A percentile compares a stretch with the other conserved stretches of the same genome.
Evolutionary conservation across 2,329 filamentous ascomycete genomes (phyloP).

Genomic region (Hysterium pulicare): DNA sequence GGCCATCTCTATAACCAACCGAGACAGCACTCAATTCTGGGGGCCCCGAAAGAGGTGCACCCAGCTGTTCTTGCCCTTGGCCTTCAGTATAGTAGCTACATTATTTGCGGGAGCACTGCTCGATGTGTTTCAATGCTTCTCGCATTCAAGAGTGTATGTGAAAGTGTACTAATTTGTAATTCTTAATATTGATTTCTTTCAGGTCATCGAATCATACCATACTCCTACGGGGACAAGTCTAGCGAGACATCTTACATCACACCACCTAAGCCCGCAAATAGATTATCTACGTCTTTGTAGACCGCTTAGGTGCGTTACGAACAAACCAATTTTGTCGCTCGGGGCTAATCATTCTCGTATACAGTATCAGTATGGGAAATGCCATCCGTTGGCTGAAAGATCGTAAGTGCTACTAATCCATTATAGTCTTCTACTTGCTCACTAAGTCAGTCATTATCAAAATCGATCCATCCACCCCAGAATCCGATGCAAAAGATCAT

Average conservation of each 20-base stretch:
- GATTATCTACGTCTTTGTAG: conserved; percentile 90
- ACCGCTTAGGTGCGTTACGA: too few relatives aligned
- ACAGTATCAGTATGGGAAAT: conserved; percentile 95
- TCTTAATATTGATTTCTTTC: conserved; percentile 5
- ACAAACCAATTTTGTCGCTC: too few relatives aligned
- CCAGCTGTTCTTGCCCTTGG: conserved; percentile 81
- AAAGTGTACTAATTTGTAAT: background rate
- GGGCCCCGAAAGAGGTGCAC: conserved; percentile 70
- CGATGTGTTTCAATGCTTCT: conserved; percentile 82
- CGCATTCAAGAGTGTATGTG: conserved; percentile 77
- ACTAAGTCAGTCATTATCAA: conserved; percentile 77
- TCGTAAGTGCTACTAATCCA: conserved; percentile 21
- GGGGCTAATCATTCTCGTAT: too few relatives aligned
- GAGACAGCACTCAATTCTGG: conserved; percentile 60
- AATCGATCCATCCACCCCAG: conserved; percentile 80
- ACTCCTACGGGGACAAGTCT: conserved; percentile 83
- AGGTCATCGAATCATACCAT: conserved; percentile 91
- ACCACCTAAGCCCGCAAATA: conserved; percentile 91
- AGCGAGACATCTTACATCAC: conserved; percentile 84
- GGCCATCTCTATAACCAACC: conserved; percentile 78
- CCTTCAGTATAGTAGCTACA: conserved; percentile 85
- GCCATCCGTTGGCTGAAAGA: conserved; percentile 93
- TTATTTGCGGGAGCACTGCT: conserved; percentile 83
- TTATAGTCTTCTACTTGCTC: background rate
- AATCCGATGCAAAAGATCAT: conserved; percentile 74